phyloP scores from a whole-genome alignment of 148 eudicot genomes.

The Camellia granthamiana region DNA sequence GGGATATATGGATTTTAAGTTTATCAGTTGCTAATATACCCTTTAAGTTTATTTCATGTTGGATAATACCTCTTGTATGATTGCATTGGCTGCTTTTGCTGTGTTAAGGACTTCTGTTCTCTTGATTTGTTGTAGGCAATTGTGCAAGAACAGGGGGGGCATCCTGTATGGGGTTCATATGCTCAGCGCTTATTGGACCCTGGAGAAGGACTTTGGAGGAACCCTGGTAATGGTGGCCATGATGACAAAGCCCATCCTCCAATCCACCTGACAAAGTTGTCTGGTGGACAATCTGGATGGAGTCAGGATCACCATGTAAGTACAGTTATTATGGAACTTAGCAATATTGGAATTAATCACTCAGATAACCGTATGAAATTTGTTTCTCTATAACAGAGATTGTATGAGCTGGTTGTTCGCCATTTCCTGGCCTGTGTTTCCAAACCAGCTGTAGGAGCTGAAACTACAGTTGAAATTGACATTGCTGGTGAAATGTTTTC shows the following conservation, averaged over 20 bases:
- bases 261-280: conserved; percentile 94
- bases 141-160: conserved; percentile 89
- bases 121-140: conserved; percentile 42
- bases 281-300: conserved; percentile 88
- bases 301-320: conserved; percentile 89
- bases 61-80: background rate
- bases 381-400: conserved; percentile 42
- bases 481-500: conserved; percentile 84
- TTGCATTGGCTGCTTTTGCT: conserved; percentile 8
- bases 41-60: background rate
- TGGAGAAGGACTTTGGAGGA: conserved; percentile 79
- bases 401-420: conserved; percentile 95
- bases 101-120: background rate
- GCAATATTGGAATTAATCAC: background rate
- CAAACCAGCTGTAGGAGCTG: conserved; percentile 98
- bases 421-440: conserved; percentile 98
- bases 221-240: conserved; percentile 83
- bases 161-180: conserved; percentile 88
- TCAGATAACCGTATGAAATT: background rate
- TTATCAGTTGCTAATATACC: too few species aligned
- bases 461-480: conserved; percentile 87
- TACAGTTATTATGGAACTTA: conserved; percentile 13
- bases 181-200: conserved; percentile 80
- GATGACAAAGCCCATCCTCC: conserved; percentile 99
- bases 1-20: too few species aligned